Evolutionary conservation across 139 green algal genomes (phyloP).

Genomic region (Marvania coccoides): DNA sequence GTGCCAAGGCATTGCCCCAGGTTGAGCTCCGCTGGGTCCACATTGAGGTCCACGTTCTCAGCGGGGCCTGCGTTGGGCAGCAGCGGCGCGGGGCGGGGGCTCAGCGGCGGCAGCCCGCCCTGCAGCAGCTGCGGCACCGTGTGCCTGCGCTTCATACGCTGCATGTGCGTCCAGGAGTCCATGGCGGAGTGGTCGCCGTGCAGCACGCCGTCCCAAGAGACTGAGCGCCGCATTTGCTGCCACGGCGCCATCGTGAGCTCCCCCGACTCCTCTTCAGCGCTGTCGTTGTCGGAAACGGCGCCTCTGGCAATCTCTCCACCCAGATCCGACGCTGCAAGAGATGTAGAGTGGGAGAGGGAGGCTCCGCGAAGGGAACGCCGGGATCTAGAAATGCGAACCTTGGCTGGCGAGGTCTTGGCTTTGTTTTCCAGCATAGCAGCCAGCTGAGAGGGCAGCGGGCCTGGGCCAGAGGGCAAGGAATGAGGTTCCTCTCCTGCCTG

Average conservation of each 20-base stretch:
- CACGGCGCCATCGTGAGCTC: no score
- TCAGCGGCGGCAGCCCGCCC: constrained; percentile 17
- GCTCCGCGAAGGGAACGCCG: no score
- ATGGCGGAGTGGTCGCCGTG: neutral
- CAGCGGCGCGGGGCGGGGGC: constrained; percentile 12
- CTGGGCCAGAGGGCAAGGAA: neutral
- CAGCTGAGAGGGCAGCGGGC: neutral
- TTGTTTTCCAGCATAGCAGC: neutral
- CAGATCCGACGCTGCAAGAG: no score
- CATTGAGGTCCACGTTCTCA: constrained; percentile 46
- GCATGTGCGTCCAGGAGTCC: neutral
- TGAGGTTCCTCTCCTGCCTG: neutral
- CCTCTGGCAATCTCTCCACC: no score
- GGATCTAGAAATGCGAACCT: no score
- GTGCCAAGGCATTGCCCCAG: constrained; percentile 53
- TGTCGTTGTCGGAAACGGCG: no score
- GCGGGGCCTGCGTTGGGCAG: neutral
- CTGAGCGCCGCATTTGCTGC: constrained; percentile 20
- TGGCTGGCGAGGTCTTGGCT: no score
- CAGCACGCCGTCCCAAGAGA: constrained; percentile 18
- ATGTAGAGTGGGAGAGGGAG: no score
- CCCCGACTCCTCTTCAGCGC: no score
- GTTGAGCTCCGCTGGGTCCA: constrained; percentile 56
- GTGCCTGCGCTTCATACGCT: constrained; percentile 1
- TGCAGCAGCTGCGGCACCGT: constrained; percentile 9